Conservation (phyloP, 139 green algal genomes). For the Chlamydomonas sp. region DNA sequence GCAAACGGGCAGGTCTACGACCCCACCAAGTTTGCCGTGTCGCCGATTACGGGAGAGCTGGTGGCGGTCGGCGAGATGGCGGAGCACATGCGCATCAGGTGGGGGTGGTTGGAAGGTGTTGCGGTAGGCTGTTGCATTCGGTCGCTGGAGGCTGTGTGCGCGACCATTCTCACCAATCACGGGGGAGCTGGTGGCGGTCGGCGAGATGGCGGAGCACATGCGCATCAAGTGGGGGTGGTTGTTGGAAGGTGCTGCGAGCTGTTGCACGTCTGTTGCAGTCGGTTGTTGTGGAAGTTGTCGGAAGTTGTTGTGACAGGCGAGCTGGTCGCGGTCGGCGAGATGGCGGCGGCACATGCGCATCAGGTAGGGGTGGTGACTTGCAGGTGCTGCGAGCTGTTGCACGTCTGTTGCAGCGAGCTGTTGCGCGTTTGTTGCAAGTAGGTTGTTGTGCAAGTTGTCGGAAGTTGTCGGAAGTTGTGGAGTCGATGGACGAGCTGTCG, state of each 20-base stretch:
- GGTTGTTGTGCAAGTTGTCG: slow-evolving; percentile 1
- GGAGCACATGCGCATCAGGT: slow-evolving; percentile 80
- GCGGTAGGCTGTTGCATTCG: slow-evolving; percentile 32
- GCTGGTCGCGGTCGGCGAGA: slow-evolving; percentile 59
- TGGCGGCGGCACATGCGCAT: slow-evolving; percentile 82
- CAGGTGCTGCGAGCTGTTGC: neutral
- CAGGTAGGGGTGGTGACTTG: slow-evolving; percentile 10
- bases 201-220: slow-evolving; percentile 80
- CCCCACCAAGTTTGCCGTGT: slow-evolving; percentile 78
- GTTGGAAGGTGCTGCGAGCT: neutral
- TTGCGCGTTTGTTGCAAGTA: too few species aligned
- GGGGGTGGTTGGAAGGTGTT: too few species aligned
- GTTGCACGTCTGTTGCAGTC: neutral
- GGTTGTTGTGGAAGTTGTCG: neutral
- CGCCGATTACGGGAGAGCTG: slow-evolving; percentile 89
- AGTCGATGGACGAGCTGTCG: slow-evolving; percentile 85
- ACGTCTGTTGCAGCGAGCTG: neutral
- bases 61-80: slow-evolving; percentile 61
- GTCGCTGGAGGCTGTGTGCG: too few species aligned
- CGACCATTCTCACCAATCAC: too few species aligned
- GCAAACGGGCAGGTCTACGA: slow-evolving; percentile 36
- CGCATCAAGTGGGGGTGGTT: slow-evolving; percentile 51
- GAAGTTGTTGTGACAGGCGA: slow-evolving; percentile 95
- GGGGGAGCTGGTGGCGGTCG: slow-evolving; percentile 65
- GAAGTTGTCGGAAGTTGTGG: too few species aligned